phyloP scores from a whole-genome alignment of 345 rosid species.

The Rhizophora mangle region DNA sequence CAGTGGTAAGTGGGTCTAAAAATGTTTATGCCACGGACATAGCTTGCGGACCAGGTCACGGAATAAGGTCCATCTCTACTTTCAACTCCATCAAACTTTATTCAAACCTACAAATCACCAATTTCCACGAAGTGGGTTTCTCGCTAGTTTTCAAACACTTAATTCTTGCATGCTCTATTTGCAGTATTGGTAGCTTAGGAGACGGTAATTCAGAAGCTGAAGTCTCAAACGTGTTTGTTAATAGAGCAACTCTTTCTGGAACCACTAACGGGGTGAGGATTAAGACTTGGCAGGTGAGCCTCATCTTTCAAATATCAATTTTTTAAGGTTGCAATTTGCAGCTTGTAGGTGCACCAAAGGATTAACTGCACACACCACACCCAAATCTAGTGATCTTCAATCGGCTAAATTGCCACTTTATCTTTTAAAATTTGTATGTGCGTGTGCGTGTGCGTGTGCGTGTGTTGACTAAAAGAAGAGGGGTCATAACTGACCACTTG shows the following conservation, averaged over 20 bases:
- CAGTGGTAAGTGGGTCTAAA: slow-evolving; percentile 80
- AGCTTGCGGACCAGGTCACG: slow-evolving; percentile 94
- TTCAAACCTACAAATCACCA: slow-evolving; percentile 1
- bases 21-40: slow-evolving; percentile 72
- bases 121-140: slow-evolving; percentile 1
- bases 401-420: too few relatives aligned
- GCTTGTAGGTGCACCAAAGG: neutral
- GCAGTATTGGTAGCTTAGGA: slow-evolving; percentile 90
- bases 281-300: slow-evolving; percentile 90
- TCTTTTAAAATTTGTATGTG: too few relatives aligned
- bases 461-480: too few relatives aligned
- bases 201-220: slow-evolving; percentile 47
- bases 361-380: neutral
- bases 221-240: slow-evolving; percentile 73
- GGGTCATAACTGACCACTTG: too few relatives aligned
- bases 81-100: neutral
- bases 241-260: slow-evolving; percentile 59
- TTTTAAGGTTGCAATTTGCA: neutral
- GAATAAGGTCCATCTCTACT: slow-evolving; percentile 57
- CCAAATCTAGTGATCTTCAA: neutral
- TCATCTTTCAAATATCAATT: neutral
- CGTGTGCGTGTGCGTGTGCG: too few relatives aligned
- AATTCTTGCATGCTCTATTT: neutral
- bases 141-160: neutral
- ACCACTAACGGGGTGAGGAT: slow-evolving; percentile 83